phyloP scores from a whole-genome alignment of 2,329 filamentous ascomycete genomes.

The Colletotrichum nymphaeae region DNA sequence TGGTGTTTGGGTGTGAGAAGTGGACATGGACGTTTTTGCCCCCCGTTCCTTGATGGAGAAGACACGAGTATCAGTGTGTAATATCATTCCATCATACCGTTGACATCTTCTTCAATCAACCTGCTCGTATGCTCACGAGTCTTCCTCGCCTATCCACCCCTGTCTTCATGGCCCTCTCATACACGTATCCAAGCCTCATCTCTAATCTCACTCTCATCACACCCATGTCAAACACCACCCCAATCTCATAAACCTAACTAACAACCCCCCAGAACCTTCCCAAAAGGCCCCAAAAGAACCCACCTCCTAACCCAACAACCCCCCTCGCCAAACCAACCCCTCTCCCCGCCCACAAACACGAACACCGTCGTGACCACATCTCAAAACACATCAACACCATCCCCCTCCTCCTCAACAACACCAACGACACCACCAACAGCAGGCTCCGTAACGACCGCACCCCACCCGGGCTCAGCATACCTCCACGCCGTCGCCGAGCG shows the following conservation, averaged over 20 bases:
- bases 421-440: conserved; percentile 41
- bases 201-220: no score
- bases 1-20: neutral
- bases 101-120: no score
- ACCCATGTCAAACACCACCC: neutral
- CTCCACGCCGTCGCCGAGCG: conserved; percentile 49
- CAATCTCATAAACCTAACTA: neutral
- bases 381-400: conserved; percentile 41
- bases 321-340: conserved; percentile 50
- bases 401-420: neutral
- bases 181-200: no score
- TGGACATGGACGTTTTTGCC: neutral
- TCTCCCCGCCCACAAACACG: conserved; percentile 47
- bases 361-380: conserved; percentile 43
- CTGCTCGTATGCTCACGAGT: no score
- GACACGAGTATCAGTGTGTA: no score
- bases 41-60: neutral
- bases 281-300: conserved; percentile 50
- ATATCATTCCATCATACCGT: no score
- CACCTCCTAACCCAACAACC: conserved; percentile 68
- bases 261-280: conserved; percentile 42
- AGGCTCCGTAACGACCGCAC: conserved; percentile 46
- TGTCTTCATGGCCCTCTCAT: no score
- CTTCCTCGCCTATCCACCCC: no score
- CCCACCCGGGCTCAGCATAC: conserved; percentile 52